Base-by-base conservation (phyloP, 78 protist species). In the Trichosphaerium sp. region DNA sequence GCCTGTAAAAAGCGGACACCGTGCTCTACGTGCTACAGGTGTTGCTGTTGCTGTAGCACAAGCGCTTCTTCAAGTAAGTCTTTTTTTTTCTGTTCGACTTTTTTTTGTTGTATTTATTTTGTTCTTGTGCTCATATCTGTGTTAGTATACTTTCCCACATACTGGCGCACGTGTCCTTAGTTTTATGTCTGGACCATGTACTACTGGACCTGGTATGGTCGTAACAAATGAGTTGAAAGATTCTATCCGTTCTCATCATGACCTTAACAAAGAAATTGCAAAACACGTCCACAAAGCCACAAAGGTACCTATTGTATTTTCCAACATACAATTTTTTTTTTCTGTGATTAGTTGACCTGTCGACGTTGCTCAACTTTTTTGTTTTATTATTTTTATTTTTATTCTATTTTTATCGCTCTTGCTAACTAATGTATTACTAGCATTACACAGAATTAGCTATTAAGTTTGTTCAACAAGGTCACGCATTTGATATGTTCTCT, bases 121-220 rank as follows among this genome's bases (percentile, higher is more conserved):
- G 28, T 0, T 0, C 0, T 39, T 12, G 7, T 28, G 66, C 62
- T 39, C 6, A 61, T 6, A 12, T 10, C 40, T 54, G 54, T 1
- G 31, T 31, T 69, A 85, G 69, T 62, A 74, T 26, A 40, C 88
- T 4, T 83, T 49, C 65, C 90, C 90, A 18, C 48, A 57, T 48
- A 68, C 82, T 39, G 92, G 87, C 28, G 95, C 89, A 0, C 75
- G 98, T 25, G 65, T 93, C 59, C 72, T 93, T 91, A 29, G 78
- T 23, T 93, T 96, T 52, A 31, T 82, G 11, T 96, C 94, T 5
- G 97, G 98, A 2, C 92, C 98, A 1, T 75, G 88, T 70, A 93
- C 99, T 0, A 40, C 48, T 23, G 98, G 99, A 29, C 94, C 93
- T 4, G 99, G 98, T 32, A 0, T 52, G 37, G 83, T 83, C 3